A percentile compares a stretch with the other conserved stretches of the same genome.
These are phyloP conservation scores for Conticribra weissflogii DNA, from an alignment of 108 stramenopile species.

Conservation along the genomic window DNA sequence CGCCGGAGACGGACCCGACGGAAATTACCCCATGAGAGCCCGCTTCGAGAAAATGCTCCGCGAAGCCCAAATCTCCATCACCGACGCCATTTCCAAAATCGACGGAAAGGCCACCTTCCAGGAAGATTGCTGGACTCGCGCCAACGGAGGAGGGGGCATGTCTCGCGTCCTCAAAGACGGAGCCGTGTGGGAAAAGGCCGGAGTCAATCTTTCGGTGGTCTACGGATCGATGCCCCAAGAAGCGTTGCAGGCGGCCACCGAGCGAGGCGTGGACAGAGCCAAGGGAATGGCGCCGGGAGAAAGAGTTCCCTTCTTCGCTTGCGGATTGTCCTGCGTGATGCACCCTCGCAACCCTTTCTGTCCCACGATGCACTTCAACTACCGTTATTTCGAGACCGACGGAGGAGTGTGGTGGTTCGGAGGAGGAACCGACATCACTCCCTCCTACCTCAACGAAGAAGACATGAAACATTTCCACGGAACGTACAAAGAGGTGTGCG, in stretches of 20 bases:
- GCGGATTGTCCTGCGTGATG: constrained; percentile 96
- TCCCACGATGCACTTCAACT: constrained; percentile 99
- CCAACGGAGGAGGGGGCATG: constrained; percentile 96
- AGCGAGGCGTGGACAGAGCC: constrained; percentile 92
- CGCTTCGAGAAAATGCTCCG: constrained; percentile 93
- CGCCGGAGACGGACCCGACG: constrained; percentile 90
- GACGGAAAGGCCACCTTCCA: constrained; percentile 91
- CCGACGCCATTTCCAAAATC: constrained; percentile 89
- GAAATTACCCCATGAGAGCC: constrained; percentile 93
- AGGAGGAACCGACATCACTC: constrained; percentile 99
- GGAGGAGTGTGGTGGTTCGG: constrained; percentile 99
- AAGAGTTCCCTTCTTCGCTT: constrained; percentile 96
- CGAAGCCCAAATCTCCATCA: constrained; percentile 92
- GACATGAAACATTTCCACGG: constrained; percentile 99
- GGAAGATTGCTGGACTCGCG: constrained; percentile 95
- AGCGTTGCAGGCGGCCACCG: constrained; percentile 95
- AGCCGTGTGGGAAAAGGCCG: constrained; percentile 99
- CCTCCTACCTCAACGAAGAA: constrained; percentile 92
- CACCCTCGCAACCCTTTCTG: constrained; percentile 96
- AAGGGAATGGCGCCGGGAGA: constrained; percentile 92
- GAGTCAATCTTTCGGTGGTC: constrained; percentile 96
- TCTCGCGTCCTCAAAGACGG: constrained; percentile 91
- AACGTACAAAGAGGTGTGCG: constrained; percentile 97
- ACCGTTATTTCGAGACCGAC: constrained; percentile 99
- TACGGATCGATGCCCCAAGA: constrained; percentile 95